phyloP scores from a whole-genome alignment of 2,329 filamentous ascomycete species.

The Akanthomyces dipterigenus region DNA sequence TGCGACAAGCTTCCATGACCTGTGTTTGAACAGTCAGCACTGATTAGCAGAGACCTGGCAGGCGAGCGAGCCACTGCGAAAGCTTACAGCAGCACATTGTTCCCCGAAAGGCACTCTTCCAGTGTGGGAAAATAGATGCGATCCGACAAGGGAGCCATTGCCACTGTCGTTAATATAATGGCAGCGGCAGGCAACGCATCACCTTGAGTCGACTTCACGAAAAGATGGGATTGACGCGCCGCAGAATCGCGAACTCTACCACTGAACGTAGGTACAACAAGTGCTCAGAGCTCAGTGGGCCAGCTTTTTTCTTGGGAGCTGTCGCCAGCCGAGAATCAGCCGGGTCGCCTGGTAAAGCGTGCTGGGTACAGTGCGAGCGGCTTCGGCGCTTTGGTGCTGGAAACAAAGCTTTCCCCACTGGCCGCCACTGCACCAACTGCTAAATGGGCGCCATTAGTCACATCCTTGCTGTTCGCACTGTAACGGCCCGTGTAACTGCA shows the following conservation, averaged over 20 bases:
- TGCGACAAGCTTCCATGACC: slow-evolving; percentile 57
- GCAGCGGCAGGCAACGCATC: slow-evolving; percentile 33
- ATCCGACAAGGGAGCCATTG: slow-evolving; percentile 67
- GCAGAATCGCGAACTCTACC: neutral
- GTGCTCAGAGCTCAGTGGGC: slow-evolving; percentile 6
- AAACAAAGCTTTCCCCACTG: neutral
- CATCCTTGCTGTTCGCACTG: neutral
- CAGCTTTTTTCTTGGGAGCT: slow-evolving; percentile 11
- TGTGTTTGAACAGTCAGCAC: slow-evolving; percentile 23
- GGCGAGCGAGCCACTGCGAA: slow-evolving; percentile 1
- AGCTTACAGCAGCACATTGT: slow-evolving; percentile 71
- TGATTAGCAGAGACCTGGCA: slow-evolving; percentile 6
- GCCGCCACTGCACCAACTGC: neutral
- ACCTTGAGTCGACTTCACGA: slow-evolving; percentile 20
- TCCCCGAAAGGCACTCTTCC: slow-evolving; percentile 76
- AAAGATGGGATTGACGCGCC: slow-evolving; percentile 27
- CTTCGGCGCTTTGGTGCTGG: neutral
- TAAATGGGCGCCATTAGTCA: slow-evolving; percentile 2
- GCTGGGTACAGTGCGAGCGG: neutral
- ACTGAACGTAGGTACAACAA: neutral
- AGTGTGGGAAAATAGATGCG: slow-evolving; percentile 75
- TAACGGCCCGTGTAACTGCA: neutral
- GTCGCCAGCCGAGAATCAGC: slow-evolving; percentile 10
- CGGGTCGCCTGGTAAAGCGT: neutral
- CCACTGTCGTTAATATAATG: slow-evolving; percentile 43